Evolutionary conservation across 2,329 filamentous ascomycete species (phyloP), one percentile per base, ranked within the genome.

Genomic region (Corynespora cassiicola): DNA sequence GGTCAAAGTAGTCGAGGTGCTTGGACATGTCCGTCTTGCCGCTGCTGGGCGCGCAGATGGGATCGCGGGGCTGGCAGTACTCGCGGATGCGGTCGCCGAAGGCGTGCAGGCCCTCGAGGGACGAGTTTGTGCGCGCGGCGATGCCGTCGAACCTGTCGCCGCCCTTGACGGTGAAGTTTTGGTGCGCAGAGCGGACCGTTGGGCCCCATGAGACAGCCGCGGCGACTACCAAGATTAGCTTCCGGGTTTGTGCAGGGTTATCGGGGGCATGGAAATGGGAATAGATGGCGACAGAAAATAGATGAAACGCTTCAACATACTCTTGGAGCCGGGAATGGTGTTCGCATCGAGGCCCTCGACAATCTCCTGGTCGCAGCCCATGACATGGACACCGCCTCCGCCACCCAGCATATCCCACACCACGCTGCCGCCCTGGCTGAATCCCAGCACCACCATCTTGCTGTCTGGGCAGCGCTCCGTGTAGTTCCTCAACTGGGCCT

Each of bases 31-130:
- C 71, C 47, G 72, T 81, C 19, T 81, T 82, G 10, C 30, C 15
- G 9, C 49, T 50, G 6, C 79, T 79, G 0, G 56, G 54, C 56
- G 80, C 85, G 71, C 82, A 86, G 61, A 82, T 85, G 0, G 81
- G 81, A 44, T 85, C 82, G 3, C 75, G 55, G 4, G 75, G 68
- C 50, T 86, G 82, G 58, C 82, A 86, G 71, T 85, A 86, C 6
- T 80, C 80, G 65, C 82, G 71, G 42, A 85, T 77, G 3, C 77
- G 74, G 17, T 60, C 46, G 16, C 41, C 50, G 25, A 56, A 59
- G 11, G 52, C 52, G 12, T 47, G 45, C 2, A 59, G 47, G 7
- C 31, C 47, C 36, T 59, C 36, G 15, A 56, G 47, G 17, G 58
- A 54, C 28, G 53, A 41, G 4, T 45, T 40, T 7, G 54, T 48